Evolutionary conservation across 768 basidiomycete species (phyloP).

Genomic region (Russula dissimulans): DNA sequence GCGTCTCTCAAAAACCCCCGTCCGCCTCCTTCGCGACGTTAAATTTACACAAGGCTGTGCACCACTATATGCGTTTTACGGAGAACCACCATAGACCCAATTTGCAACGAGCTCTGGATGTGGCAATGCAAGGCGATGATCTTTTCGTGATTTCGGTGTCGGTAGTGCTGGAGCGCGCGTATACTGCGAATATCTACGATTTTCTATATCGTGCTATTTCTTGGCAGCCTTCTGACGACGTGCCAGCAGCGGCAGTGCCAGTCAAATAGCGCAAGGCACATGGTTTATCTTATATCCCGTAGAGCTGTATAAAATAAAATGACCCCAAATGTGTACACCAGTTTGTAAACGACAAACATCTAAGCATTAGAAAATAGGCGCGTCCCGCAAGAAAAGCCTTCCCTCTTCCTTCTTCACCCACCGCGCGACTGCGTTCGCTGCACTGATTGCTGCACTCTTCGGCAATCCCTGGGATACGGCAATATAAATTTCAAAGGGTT

Average conservation of each 20-base stretch:
- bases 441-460: conserved; percentile 78
- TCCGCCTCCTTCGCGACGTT: background rate
- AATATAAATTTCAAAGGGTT: conserved; percentile 87
- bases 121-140: conserved; percentile 7
- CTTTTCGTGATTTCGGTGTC: conserved; percentile 18
- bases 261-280: background rate
- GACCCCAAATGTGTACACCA: background rate
- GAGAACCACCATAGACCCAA: conserved; percentile 12
- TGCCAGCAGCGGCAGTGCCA: background rate
- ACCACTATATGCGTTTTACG: conserved; percentile 17
- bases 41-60: conserved; percentile 4
- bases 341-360: background rate
- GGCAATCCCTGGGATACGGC: conserved; percentile 74
- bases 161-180: conserved; percentile 12
- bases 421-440: conserved; percentile 79
- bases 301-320: background rate
- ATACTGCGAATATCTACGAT: conserved; percentile 19
- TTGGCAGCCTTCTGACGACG: conserved; percentile 11
- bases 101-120: conserved; percentile 16
- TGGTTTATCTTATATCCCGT: background rate
- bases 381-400: conserved; percentile 74
- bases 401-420: conserved; percentile 91
- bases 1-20: background rate
- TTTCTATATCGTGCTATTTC: conserved; percentile 15
- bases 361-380: conserved; percentile 65